Evolutionary conservation across 2,329 filamentous ascomycete species (phyloP).

Genomic region (Talaromyces sp.): DNA sequence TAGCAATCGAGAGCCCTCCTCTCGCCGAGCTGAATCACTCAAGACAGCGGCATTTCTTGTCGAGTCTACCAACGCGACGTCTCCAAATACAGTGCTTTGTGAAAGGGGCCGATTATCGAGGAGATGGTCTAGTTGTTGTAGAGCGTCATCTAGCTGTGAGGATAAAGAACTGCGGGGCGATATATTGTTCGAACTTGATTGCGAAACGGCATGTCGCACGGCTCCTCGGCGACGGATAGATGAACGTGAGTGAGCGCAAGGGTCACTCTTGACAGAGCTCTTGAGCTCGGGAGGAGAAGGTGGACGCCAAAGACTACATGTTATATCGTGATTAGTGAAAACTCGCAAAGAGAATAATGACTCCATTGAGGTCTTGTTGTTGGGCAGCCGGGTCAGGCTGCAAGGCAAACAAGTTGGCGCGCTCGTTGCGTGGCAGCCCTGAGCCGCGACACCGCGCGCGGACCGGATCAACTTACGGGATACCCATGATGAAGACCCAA

Average conservation of each 20-base stretch:
- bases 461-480: conserved; percentile 37
- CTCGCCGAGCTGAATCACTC: conserved; percentile 30
- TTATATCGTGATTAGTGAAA: conserved; percentile 13
- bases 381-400: conserved; percentile 13
- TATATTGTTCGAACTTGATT: conserved; percentile 23
- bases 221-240: conserved; percentile 54
- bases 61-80: conserved; percentile 25
- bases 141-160: conserved; percentile 27
- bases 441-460: conserved; percentile 13
- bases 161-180: conserved; percentile 31
- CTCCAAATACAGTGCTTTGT: conserved; percentile 28
- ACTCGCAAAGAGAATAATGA: background rate
- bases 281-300: conserved; percentile 47
- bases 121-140: conserved; percentile 27
- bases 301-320: conserved; percentile 53
- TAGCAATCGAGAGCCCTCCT: conserved; percentile 35
- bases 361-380: background rate
- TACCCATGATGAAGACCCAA: conserved; percentile 34
- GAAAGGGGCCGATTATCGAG: conserved; percentile 21
- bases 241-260: conserved; percentile 53
- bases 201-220: conserved; percentile 32
- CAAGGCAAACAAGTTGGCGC: conserved; percentile 16
- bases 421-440: conserved; percentile 1
- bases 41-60: background rate
- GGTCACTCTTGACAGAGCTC: conserved; percentile 50